Evolutionary conservation across 192 early-diverging fungal genomes (phyloP).

Genomic region (Pilaira anomala): DNA sequence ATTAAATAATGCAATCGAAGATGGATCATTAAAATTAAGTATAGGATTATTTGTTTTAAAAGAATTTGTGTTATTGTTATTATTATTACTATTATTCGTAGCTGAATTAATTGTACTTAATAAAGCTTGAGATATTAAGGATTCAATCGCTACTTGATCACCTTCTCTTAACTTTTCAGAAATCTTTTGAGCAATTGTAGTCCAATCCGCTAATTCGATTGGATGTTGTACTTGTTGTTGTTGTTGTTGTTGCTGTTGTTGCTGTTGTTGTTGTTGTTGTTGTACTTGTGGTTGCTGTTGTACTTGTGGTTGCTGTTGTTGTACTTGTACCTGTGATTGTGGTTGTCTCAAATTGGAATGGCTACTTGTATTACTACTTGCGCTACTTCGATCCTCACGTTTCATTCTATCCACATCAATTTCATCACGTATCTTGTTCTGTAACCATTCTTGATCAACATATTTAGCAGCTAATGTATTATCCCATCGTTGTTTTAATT

Average conservation of each 20-base stretch:
- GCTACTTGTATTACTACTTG: no score
- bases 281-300: neutral
- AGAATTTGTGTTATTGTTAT: neutral
- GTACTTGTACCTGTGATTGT: no score
- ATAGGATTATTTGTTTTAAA: neutral
- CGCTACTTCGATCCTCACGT: no score
- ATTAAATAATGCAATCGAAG: slow-evolving; percentile 12
- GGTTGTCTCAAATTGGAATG: no score
- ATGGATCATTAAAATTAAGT: slow-evolving; percentile 10
- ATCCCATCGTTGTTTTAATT: slow-evolving; percentile 38
- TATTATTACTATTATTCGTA: neutral
- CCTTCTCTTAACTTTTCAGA: slow-evolving; percentile 29
- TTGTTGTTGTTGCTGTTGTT: neutral
- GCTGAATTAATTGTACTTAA: neutral
- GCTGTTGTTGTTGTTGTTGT: neutral
- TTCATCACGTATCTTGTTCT: slow-evolving; percentile 20
- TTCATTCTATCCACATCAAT: neutral
- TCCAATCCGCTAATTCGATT: slow-evolving; percentile 22
- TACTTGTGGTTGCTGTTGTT: no score
- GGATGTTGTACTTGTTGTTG: neutral
- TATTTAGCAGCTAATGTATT: slow-evolving; percentile 34
- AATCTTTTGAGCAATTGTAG: slow-evolving; percentile 28
- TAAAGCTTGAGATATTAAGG: slow-evolving; percentile 19
- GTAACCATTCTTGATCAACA: slow-evolving; percentile 32
- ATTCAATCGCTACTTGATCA: slow-evolving; percentile 22